Evolutionary conservation across 73 alveolate genomes (phyloP), one percentile per base, ranked within the genome.

Genomic region (Symbiodinium natans): DNA sequence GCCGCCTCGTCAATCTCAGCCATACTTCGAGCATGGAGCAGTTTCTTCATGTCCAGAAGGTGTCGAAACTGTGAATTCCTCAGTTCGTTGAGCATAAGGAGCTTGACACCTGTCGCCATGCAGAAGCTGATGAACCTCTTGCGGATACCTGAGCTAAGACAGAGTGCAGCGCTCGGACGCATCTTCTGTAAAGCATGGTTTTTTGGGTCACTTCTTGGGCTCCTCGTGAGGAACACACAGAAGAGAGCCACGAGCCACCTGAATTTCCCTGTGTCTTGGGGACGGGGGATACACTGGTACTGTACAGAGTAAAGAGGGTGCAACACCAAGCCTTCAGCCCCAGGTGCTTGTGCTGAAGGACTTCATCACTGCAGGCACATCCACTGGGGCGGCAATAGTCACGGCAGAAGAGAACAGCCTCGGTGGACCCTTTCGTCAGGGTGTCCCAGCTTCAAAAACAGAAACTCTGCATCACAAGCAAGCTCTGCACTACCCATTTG

Each of bases 381-480:
- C 83, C 63, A 86, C 83, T 17, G 94, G 94, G 1, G 94, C 82
- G 38, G 94, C 94, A 25, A 86, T 83, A 3, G 94, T 34, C 31
- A 86, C 94, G 0, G 94, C 94, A 7, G 83, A 75, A 11, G 40
- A n/a, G 41, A 83, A 83, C n/a, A 42, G 38, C 80, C 80, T 63
- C 17, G 80, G 36, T 36, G 31, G 23, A 52, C 0, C 71, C 6
- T n/a, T n/a, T 46, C 59, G 59, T 6, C 59, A 46, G 59, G 59
- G 6, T 6, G 59, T 46, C 59, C 59, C 59, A 46, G 59, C 13
- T 6, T 6, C 59, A 46, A 46, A n/a, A n/a, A n/a, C n/a, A n/a
- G n/a, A n/a, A n/a, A n/a, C n/a, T n/a, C n/a, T n/a, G n/a, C n/a
- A n/a, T n/a, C n/a, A n/a, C n/a, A n/a, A n/a, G n/a, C n/a, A n/a